Evolutionary conservation across 2,329 filamentous ascomycete genomes (phyloP), one percentile per base, ranked within the genome.

Genomic region (Monilinia vaccinii-corymbosi): DNA sequence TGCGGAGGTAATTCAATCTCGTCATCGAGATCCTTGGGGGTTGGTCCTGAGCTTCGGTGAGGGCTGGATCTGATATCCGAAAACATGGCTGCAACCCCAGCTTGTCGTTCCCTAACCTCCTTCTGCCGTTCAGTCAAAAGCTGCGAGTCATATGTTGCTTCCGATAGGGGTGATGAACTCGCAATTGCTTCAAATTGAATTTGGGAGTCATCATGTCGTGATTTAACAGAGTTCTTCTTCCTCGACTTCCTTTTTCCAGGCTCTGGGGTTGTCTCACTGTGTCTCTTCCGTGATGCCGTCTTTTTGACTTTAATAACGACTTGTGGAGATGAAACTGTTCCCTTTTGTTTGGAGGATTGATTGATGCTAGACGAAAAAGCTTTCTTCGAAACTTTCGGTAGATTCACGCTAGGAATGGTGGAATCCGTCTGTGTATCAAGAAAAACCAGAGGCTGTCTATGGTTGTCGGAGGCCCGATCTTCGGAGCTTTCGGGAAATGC

Each of bases 131-230:
- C 88, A 0, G 91, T 96, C 52, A 96, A 75, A 21, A 85, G 74
- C 66, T 94, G 90, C 0, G 88, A 90, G 60, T 89, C 85, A 2
- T 79, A 69, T 0, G 72, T 74, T 16, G 75, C 73, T 5, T 78
- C 74, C 3, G 79, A 72, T 2, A 74, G 75, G 0, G 79, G 77
- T 0, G 85, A 83, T 14, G 84, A 83, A 34, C 82, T 80, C 47
- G 93, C 80, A 50, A 93, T 86, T 0, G 83, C 75, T 3, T 86
- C 83, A 68, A 94, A 94, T 47, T 89, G 80, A 31, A 95, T 80
- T 68, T 95, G 91, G 0, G 90, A 95, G 72, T 95, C 82, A 63
- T 96, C 83, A 66, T 96, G 91, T 38, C 88, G 83, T 32, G 86
- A 76, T 61, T 81, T 82, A 21, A 79, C 82, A 16, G 60, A 70